Evolutionary conservation across 306 rosid species (phyloP).

Genomic region (Rosa multiflora): DNA sequence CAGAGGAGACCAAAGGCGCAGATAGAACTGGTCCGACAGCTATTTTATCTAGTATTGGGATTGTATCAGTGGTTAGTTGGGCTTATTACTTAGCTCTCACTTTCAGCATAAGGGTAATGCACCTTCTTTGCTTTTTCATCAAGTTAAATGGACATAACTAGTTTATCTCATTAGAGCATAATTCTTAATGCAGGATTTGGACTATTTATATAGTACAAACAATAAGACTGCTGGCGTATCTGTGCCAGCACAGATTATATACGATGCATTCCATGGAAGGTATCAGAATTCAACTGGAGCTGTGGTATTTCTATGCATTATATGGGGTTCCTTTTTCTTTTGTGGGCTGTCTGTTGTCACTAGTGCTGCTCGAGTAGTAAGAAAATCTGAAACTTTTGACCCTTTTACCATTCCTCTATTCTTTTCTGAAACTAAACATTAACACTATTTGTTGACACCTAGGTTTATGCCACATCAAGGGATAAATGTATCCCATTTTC

Average conservation of each 20-base stretch:
- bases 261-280: constrained; percentile 31
- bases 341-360: constrained; percentile 29
- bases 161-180: background rate
- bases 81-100: constrained; percentile 23
- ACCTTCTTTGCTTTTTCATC: background rate
- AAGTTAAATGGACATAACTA: background rate
- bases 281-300: constrained; percentile 31
- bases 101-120: constrained; percentile 8
- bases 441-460: background rate
- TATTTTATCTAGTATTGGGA: constrained; percentile 24
- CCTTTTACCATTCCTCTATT: background rate
- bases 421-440: background rate
- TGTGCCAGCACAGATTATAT: constrained; percentile 34
- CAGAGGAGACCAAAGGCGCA: constrained; percentile 25
- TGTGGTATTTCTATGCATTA: constrained; percentile 20
- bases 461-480: constrained; percentile 32
- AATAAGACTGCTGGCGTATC: constrained; percentile 31
- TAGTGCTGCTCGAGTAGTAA: constrained; percentile 30
- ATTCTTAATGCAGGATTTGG: constrained; percentile 21
- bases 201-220: constrained; percentile 17
- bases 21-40: constrained; percentile 27
- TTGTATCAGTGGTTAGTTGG: constrained; percentile 28
- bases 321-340: constrained; percentile 35
- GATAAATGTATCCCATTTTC: constrained; percentile 25
- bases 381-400: background rate